Percentiles rank a stretch among this genome's conserved stretches.
Conservation (phyloP, 2,329 filamentous ascomycete species). For the Keithomyces neogunnii region DNA sequence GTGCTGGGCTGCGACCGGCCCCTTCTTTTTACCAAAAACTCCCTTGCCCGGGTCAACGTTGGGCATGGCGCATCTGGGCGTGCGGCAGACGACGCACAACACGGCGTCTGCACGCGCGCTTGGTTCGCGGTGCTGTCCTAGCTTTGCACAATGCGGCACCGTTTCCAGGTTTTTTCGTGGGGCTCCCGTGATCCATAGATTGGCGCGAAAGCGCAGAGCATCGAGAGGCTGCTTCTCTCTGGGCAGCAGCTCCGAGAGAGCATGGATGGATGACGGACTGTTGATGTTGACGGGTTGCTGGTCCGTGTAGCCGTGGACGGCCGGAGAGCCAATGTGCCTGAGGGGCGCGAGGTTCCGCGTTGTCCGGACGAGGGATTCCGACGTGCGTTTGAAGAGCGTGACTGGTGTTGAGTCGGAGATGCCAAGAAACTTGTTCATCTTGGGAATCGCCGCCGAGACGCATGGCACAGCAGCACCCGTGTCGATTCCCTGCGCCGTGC, state of each 20-base stretch:
- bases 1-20: slow-evolving; percentile 19
- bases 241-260: background rate
- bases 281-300: slow-evolving; percentile 3
- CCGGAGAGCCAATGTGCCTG: slow-evolving; percentile 1
- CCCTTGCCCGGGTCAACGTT: slow-evolving; percentile 2
- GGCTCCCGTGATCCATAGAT: slow-evolving; percentile 1
- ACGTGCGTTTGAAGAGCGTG: background rate
- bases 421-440: background rate
- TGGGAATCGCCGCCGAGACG: background rate
- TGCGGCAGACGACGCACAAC: slow-evolving; percentile 2
- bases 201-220: slow-evolving; percentile 2
- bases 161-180: slow-evolving; percentile 1
- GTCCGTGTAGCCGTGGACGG: slow-evolving; percentile 3
- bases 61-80: slow-evolving; percentile 2
- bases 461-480: background rate
- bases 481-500: slow-evolving; percentile 1
- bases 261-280: slow-evolving; percentile 1
- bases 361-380: background rate
- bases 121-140: background rate
- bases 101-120: background rate
- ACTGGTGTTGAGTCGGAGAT: background rate
- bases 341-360: slow-evolving; percentile 1
- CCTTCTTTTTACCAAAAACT: slow-evolving; percentile 6
- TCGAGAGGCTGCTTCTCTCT: background rate
- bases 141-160: background rate